These are phyloP conservation scores for Cicer judaicum DNA, from an alignment of 306 rosid species.

Conservation along the genomic window DNA sequence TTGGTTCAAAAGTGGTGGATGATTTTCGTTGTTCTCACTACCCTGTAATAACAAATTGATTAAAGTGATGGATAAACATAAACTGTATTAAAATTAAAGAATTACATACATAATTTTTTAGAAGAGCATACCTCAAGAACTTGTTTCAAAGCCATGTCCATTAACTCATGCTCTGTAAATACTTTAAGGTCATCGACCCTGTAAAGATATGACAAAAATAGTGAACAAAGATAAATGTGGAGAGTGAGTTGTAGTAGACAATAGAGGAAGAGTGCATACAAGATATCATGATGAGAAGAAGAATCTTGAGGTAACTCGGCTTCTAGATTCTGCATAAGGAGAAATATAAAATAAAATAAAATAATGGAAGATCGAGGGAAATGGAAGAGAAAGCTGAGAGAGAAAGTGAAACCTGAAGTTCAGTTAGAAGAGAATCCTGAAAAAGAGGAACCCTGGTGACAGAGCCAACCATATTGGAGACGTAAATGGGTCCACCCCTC, in stretches of 20 bases:
- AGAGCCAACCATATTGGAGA: slow-evolving; percentile 62
- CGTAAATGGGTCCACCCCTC: slow-evolving; percentile 85
- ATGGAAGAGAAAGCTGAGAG: not conserved
- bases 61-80: not conserved
- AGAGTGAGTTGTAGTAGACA: not conserved
- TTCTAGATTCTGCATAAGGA: slow-evolving; percentile 59
- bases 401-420: slow-evolving; percentile 61
- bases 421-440: slow-evolving; percentile 53
- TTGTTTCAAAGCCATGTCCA: slow-evolving; percentile 80
- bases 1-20: slow-evolving; percentile 45
- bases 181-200: slow-evolving; percentile 84
- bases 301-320: slow-evolving; percentile 54
- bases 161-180: slow-evolving; percentile 71
- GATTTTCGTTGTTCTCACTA: slow-evolving; percentile 42
- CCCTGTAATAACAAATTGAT: slow-evolving; percentile 38
- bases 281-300: slow-evolving; percentile 56
- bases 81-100: not conserved
- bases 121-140: slow-evolving; percentile 52
- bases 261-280: slow-evolving; percentile 50
- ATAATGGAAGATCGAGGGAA: not conserved
- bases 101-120: not conserved
- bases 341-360: not conserved
- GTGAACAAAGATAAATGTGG: not conserved
- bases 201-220: slow-evolving; percentile 24
- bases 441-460: slow-evolving; percentile 60